phyloP scores from a whole-genome alignment of 805 yeast species.

The Lipomyces oligophaga region DNA sequence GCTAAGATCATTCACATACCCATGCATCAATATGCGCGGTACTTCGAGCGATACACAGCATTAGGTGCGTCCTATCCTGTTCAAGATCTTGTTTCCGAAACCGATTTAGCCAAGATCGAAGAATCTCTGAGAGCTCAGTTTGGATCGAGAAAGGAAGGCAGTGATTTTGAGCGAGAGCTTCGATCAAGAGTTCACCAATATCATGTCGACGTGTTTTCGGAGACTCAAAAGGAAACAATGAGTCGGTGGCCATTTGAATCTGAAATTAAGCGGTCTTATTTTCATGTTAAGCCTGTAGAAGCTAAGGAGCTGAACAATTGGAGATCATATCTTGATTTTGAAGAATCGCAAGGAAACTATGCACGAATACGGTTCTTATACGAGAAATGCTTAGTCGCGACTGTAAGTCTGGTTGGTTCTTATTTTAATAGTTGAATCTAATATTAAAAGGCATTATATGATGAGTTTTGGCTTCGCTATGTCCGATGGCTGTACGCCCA shows the following conservation, averaged over 20 bases:
- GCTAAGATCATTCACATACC: constrained; percentile 48
- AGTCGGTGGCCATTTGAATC: constrained; percentile 72
- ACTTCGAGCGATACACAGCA: constrained; percentile 48
- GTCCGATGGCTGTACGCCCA: constrained; percentile 47
- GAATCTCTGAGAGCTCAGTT: constrained; percentile 6
- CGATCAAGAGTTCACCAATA: constrained; percentile 45
- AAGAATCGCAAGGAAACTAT: constrained; percentile 39
- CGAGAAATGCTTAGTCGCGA: constrained; percentile 69
- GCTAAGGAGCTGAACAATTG: constrained; percentile 51
- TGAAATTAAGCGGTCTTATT: constrained; percentile 53
- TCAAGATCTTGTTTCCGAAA: constrained; percentile 36
- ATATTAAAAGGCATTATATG: constrained; percentile 44
- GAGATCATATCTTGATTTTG: constrained; percentile 59
- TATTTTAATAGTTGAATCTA: background rate
- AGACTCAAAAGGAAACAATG: constrained; percentile 52
- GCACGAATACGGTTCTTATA: constrained; percentile 48
- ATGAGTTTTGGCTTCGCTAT: constrained; percentile 67
- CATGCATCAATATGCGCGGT: constrained; percentile 79
- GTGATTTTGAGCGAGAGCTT: constrained; percentile 40
- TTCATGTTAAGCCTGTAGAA: constrained; percentile 48
- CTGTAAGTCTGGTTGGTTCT: constrained; percentile 9
- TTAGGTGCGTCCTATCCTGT: constrained; percentile 37
- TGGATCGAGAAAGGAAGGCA: constrained; percentile 31
- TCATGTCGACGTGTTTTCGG: constrained; percentile 43
- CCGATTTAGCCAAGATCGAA: constrained; percentile 36